Conservation (phyloP, 2,329 filamentous ascomycete species). For the Aspergillus quadrilineatus region DNA sequence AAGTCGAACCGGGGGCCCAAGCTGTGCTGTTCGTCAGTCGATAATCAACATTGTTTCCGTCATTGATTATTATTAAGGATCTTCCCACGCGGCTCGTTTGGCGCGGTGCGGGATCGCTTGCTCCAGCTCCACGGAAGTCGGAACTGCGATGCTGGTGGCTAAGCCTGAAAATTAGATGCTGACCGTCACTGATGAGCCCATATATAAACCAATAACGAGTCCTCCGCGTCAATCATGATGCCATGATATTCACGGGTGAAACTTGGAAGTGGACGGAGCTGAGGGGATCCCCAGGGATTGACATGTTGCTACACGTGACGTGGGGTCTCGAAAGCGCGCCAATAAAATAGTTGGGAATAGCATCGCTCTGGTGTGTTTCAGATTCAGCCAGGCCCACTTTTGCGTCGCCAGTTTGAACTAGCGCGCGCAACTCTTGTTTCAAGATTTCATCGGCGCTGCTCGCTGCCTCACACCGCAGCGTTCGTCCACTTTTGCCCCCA, state of each 20-base stretch:
- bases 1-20: conserved; percentile 21
- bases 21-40: conserved; percentile 15
- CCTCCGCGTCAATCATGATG: conserved; percentile 8
- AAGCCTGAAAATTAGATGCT: not conserved
- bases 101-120: not conserved
- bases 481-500: not conserved
- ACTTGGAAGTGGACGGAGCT: not conserved
- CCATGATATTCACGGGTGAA: conserved; percentile 1
- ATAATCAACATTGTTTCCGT: not conserved
- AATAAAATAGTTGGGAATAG: conserved; percentile 23
- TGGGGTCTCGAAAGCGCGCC: not conserved
- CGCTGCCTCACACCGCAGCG: not conserved
- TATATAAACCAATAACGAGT: not conserved
- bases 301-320: conserved; percentile 13
- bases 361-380: conserved; percentile 32
- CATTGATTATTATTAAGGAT: not conserved
- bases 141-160: not conserved
- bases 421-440: conserved; percentile 15
- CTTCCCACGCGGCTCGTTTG: conserved; percentile 5
- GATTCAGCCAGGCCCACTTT: conserved; percentile 16
- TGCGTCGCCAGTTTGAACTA: conserved; percentile 15
- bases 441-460: conserved; percentile 26
- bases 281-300: not conserved
- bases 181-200: not conserved
- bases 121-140: not conserved